These are phyloP conservation scores for Penicillium psychrofluorescens DNA, from an alignment of 495 filamentous ascomycete genomes.

Conservation along the genomic window DNA sequence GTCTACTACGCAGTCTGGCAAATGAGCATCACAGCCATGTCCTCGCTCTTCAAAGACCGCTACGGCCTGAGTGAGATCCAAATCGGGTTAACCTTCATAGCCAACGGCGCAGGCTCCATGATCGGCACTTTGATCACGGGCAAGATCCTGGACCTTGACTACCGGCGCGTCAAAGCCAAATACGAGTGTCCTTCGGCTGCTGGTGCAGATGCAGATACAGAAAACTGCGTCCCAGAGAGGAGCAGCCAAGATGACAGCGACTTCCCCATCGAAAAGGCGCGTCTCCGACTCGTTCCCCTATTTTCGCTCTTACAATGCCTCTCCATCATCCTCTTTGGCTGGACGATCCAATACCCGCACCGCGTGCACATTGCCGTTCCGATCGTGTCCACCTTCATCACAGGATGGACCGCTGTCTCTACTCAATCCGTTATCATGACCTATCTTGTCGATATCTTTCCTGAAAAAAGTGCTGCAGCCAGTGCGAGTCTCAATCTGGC, in stretches of 20 bases:
- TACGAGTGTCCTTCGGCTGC: slow-evolving; percentile 4
- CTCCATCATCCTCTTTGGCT: slow-evolving; percentile 48
- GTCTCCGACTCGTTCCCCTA: slow-evolving; percentile 34
- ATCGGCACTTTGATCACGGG: slow-evolving; percentile 41
- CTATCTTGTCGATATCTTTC: slow-evolving; percentile 56
- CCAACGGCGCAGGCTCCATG: slow-evolving; percentile 45
- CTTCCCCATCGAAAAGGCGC: slow-evolving; percentile 44
- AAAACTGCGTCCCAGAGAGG: not conserved
- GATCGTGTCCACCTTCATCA: slow-evolving; percentile 49
- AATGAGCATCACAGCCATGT: slow-evolving; percentile 49
- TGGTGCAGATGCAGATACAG: not conserved
- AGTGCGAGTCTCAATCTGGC: slow-evolving; percentile 63
- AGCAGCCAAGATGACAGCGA: not conserved
- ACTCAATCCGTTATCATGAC: slow-evolving; percentile 28
- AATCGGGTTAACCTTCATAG: slow-evolving; percentile 44
- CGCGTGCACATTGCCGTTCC: slow-evolving; percentile 43
- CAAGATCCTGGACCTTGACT: slow-evolving; percentile 11
- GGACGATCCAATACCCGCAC: slow-evolving; percentile 43
- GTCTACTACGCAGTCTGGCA: slow-evolving; percentile 50
- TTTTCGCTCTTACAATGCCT: slow-evolving; percentile 32
- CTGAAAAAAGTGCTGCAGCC: slow-evolving; percentile 49
- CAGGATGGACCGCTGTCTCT: slow-evolving; percentile 51
- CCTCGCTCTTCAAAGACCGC: slow-evolving; percentile 34
- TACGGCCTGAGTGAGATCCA: slow-evolving; percentile 40
- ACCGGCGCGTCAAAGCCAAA: slow-evolving; percentile 7